Conservation (phyloP, 2,329 filamentous ascomycete genomes). For the Leptographium wingfieldii region DNA sequence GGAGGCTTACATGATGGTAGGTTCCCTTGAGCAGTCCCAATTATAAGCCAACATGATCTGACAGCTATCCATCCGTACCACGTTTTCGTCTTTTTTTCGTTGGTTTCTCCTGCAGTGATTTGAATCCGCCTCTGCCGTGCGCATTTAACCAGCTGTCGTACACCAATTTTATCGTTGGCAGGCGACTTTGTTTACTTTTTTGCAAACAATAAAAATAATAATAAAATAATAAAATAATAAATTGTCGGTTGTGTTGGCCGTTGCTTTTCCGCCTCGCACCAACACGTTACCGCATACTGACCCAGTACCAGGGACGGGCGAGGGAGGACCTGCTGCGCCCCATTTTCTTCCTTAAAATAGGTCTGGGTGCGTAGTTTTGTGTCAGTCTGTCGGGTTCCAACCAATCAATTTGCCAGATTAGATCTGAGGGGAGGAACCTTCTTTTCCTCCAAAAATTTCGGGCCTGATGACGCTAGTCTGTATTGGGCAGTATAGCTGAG, state of each 20-base stretch:
- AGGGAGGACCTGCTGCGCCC: constrained; percentile 7
- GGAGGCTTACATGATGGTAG: neutral
- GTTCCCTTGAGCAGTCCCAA: neutral
- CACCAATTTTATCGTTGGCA: neutral
- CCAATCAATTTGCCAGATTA: neutral
- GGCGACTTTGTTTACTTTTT: neutral
- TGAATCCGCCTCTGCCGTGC: neutral
- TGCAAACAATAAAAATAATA: too few relatives aligned
- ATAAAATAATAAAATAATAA: neutral
- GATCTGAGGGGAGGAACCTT: neutral
- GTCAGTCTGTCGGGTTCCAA: neutral
- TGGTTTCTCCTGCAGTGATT: neutral
- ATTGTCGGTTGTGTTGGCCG: neutral
- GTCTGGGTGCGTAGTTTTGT: neutral
- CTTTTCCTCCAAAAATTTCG: neutral
- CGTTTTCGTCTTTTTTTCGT: neutral
- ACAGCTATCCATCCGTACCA: neutral
- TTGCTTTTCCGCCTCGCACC: neutral
- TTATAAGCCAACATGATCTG: neutral
- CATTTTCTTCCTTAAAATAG: constrained; percentile 9
- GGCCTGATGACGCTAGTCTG: neutral
- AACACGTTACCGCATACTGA: neutral
- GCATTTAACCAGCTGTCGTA: neutral
- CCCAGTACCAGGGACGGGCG: neutral
- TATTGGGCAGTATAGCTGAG: neutral